phyloP scores from a whole-genome alignment of 2,329 filamentous ascomycete species.

The Cryphonectria radicalis region DNA sequence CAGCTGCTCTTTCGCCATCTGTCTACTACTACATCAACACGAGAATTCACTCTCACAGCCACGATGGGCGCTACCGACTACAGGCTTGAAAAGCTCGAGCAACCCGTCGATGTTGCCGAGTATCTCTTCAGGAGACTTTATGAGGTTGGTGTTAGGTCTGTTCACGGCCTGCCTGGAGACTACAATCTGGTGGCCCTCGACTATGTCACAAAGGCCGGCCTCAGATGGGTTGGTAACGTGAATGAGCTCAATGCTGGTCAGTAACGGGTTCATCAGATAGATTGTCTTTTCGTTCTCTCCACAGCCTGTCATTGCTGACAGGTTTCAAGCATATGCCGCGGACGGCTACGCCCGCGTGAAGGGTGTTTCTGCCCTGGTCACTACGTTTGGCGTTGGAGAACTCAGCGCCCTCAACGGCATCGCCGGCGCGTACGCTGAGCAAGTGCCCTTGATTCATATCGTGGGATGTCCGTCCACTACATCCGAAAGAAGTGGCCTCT shows the following conservation, averaged over 20 bases:
- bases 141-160: slow-evolving; percentile 65
- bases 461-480: slow-evolving; percentile 57
- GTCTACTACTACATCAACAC: neutral
- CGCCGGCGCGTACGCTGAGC: slow-evolving; percentile 75
- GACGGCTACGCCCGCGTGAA: slow-evolving; percentile 79
- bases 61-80: slow-evolving; percentile 42
- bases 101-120: slow-evolving; percentile 64
- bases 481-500: slow-evolving; percentile 53
- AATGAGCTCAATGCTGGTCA: slow-evolving; percentile 75
- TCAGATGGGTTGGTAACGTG: slow-evolving; percentile 70
- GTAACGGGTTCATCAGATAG: slow-evolving; percentile 31
- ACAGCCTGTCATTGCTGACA: slow-evolving; percentile 26
- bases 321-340: slow-evolving; percentile 68
- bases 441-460: slow-evolving; percentile 72
- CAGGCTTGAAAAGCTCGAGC: slow-evolving; percentile 47
- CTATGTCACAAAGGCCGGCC: slow-evolving; percentile 60
- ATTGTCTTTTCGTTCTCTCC: no score
- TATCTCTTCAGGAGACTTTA: slow-evolving; percentile 69
- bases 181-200: slow-evolving; percentile 74
- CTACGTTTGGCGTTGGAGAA: slow-evolving; percentile 77
- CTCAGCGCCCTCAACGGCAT: slow-evolving; percentile 75
- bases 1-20: neutral
- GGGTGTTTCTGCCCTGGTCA: slow-evolving; percentile 71
- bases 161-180: slow-evolving; percentile 74
- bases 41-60: neutral